A percentile compares a stretch with the other conserved stretches of the same genome.
Conservation (phyloP, 176 grass and related monocot species). For the Paspalum vaginatum region DNA sequence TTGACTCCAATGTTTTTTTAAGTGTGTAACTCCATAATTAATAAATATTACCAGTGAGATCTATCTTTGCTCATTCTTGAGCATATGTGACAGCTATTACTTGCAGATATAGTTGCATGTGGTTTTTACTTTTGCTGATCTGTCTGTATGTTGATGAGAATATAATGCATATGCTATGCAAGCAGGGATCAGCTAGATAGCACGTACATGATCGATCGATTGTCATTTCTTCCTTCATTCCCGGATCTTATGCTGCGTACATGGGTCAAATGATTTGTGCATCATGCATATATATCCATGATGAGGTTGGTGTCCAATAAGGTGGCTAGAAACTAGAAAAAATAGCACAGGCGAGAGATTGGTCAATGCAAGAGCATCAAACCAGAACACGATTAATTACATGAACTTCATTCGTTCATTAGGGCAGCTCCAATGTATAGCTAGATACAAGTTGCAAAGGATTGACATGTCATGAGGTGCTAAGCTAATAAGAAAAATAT, state of each 20-base stretch:
- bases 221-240: slow-evolving; percentile 33
- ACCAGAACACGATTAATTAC: neutral
- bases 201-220: neutral
- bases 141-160: neutral
- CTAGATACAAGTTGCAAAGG: no score
- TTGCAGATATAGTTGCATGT: neutral
- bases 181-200: neutral
- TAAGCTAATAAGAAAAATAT: no score
- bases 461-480: no score
- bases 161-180: slow-evolving; percentile 13
- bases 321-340: neutral
- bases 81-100: neutral
- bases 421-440: no score
- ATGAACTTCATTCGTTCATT: neutral
- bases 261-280: slow-evolving; percentile 35
- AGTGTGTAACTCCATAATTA: neutral
- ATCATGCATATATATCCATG: neutral
- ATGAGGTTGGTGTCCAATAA: neutral
- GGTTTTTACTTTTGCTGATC: slow-evolving; percentile 3
- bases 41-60: neutral
- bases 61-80: neutral
- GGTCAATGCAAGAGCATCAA: neutral
- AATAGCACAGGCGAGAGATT: slow-evolving; percentile 1
- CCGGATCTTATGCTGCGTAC: slow-evolving; percentile 42
- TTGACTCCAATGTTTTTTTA: slow-evolving; percentile 18